These are phyloP conservation scores for Aphanomyces euteiches DNA, from an alignment of 352 stramenopile genomes.

Conservation along the genomic window DNA sequence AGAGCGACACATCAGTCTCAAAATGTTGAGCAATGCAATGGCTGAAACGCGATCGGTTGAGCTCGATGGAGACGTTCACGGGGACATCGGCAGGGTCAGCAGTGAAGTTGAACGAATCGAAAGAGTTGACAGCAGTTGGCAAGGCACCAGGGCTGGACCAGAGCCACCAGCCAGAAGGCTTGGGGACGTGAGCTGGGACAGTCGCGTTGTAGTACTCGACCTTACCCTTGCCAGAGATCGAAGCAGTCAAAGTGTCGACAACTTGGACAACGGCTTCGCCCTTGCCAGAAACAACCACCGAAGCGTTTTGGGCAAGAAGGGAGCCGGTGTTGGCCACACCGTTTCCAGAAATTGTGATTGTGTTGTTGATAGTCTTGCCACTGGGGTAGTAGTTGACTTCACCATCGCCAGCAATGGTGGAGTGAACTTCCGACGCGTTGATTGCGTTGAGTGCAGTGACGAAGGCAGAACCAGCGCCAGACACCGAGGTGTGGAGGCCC, in stretches of 20 bases:
- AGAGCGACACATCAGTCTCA: neutral
- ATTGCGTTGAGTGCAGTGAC: neutral
- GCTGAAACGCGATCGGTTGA: neutral
- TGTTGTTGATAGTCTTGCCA: slow-evolving; percentile 4
- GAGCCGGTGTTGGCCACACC: slow-evolving; percentile 18
- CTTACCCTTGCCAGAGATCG: neutral
- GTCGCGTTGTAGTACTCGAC: slow-evolving; percentile 26
- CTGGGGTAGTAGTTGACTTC: slow-evolving; percentile 22
- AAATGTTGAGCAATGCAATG: slow-evolving; percentile 3
- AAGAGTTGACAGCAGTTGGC: slow-evolving; percentile 11
- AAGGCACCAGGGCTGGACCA: slow-evolving; percentile 4
- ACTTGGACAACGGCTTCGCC: slow-evolving; percentile 20
- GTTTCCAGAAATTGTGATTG: neutral
- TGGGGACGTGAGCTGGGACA: slow-evolving; percentile 14
- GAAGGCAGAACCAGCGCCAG: slow-evolving; percentile 15
- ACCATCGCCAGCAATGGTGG: neutral
- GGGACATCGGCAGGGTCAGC: neutral
- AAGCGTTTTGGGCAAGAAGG: slow-evolving; percentile 9
- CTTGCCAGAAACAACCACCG: neutral
- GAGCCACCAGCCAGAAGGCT: slow-evolving; percentile 8
- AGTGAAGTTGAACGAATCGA: slow-evolving; percentile 1
- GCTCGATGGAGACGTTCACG: slow-evolving; percentile 1
- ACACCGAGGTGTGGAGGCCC: neutral
- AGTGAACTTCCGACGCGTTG: neutral
- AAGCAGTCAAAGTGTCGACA: neutral